Evolutionary conservation across 345 rosid species (phyloP).

Genomic region (Noccaea caerulescens): DNA sequence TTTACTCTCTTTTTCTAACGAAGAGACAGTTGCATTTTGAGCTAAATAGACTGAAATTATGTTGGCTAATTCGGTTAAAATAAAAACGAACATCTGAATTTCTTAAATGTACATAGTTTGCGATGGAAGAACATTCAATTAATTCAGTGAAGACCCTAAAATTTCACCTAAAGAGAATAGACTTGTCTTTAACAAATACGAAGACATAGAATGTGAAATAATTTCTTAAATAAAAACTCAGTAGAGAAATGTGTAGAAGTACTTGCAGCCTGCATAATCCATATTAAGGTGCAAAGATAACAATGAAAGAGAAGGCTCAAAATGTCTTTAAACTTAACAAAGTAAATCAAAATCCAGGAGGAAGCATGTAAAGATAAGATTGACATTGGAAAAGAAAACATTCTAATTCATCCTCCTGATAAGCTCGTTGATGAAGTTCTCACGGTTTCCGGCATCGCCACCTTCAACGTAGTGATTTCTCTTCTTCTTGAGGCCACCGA

Average conservation of each 20-base stretch:
- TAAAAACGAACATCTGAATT: too few species aligned
- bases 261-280: not conserved
- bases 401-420: conserved; percentile 89
- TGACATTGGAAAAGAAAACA: conserved; percentile 2
- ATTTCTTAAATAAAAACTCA: not conserved
- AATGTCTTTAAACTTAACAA: conserved; percentile 24
- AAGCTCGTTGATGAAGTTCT: conserved; percentile 79
- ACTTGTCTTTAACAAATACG: not conserved
- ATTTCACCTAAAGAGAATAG: too few species aligned
- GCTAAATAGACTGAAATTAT: too few species aligned
- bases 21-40: too few species aligned
- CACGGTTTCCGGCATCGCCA: conserved; percentile 85
- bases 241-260: not conserved
- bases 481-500: conserved; percentile 86
- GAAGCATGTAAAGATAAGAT: conserved; percentile 11
- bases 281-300: not conserved
- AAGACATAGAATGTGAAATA: not conserved
- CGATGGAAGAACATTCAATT: too few species aligned
- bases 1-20: too few species aligned
- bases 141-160: too few species aligned
- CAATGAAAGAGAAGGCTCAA: conserved; percentile 3
- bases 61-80: too few species aligned
- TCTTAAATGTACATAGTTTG: too few species aligned
- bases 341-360: conserved; percentile 33
- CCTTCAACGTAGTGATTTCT: conserved; percentile 98